phyloP scores from a whole-genome alignment of 2,329 filamentous ascomycete genomes.

The Alternaria dauci region DNA sequence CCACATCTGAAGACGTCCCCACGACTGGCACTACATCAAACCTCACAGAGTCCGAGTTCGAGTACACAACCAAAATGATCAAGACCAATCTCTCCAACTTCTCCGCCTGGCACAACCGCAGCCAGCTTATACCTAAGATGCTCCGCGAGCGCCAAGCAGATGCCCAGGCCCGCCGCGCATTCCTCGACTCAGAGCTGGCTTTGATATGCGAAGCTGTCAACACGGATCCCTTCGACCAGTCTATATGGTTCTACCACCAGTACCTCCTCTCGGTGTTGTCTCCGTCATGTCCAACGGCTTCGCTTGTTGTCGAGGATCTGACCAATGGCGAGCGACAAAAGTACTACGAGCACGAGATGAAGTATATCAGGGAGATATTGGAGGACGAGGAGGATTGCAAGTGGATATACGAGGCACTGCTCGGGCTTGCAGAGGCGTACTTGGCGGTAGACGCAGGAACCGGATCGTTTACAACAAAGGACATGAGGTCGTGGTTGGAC shows the following conservation, averaged over 20 bases:
- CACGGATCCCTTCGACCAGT: conserved; percentile 92
- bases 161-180: conserved; percentile 67
- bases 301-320: conserved; percentile 72
- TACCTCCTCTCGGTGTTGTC: conserved; percentile 74
- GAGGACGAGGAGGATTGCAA: conserved; percentile 76
- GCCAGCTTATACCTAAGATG: conserved; percentile 79
- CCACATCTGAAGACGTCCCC: not conserved
- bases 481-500: conserved; percentile 64
- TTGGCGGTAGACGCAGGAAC: conserved; percentile 58
- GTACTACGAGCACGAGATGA: conserved; percentile 75
- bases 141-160: conserved; percentile 74
- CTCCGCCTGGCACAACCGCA: conserved; percentile 93
- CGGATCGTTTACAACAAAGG: conserved; percentile 52
- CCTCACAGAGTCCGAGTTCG: conserved; percentile 82
- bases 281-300: conserved; percentile 61
- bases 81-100: conserved; percentile 88
- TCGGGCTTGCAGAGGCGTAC: conserved; percentile 75
- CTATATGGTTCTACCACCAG: conserved; percentile 96
- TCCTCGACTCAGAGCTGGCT: conserved; percentile 80
- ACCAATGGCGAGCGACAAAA: conserved; percentile 66
- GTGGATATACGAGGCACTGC: conserved; percentile 87
- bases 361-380: conserved; percentile 74
- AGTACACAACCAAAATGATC: conserved; percentile 92
- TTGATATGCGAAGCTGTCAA: conserved; percentile 81
- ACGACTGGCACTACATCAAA: conserved; percentile 48